Conservation (phyloP, 1,139 yeast genomes). For the Yamadazyma songkhlaensis region DNA sequence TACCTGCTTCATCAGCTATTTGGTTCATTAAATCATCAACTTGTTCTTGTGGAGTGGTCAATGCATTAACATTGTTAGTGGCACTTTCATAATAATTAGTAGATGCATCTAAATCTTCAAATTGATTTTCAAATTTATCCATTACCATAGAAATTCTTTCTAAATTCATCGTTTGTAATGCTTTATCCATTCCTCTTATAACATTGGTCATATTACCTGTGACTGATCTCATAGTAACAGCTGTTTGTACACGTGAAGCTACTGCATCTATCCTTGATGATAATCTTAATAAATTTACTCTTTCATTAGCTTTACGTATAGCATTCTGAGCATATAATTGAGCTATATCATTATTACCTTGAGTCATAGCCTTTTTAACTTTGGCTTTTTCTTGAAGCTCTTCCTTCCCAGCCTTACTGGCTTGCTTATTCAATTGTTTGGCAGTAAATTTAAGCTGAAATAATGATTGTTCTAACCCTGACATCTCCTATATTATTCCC, state of each 20-base stretch:
- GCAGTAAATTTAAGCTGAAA: constrained; percentile 77
- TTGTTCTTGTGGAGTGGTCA: constrained; percentile 90
- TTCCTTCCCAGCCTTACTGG: constrained; percentile 87
- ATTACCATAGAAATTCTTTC: constrained; percentile 89
- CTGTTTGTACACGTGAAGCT: constrained; percentile 93
- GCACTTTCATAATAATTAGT: constrained; percentile 91
- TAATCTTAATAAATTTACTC: constrained; percentile 74
- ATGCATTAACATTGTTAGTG: constrained; percentile 84
- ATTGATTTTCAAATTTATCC: constrained; percentile 96
- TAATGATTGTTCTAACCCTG: constrained; percentile 47
- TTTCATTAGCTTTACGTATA: constrained; percentile 84
- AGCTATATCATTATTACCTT: constrained; percentile 91
- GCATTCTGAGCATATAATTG: constrained; percentile 95
- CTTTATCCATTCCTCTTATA: constrained; percentile 94
- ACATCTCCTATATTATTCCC: constrained; percentile 21
- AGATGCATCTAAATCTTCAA: constrained; percentile 93
- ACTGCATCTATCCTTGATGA: constrained; percentile 95
- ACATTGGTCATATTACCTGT: constrained; percentile 93
- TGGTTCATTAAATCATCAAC: constrained; percentile 89
- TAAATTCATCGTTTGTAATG: constrained; percentile 92
- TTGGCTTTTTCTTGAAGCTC: constrained; percentile 84
- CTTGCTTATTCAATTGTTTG: constrained; percentile 86
- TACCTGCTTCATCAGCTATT: constrained; percentile 97
- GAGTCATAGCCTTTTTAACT: constrained; percentile 82
- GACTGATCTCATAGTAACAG: constrained; percentile 93